A percentile compares a stretch with the other conserved stretches of the same genome.
phyloP scores from a whole-genome alignment of 768 basidiomycete genomes.

The Crucibulum laeve region DNA sequence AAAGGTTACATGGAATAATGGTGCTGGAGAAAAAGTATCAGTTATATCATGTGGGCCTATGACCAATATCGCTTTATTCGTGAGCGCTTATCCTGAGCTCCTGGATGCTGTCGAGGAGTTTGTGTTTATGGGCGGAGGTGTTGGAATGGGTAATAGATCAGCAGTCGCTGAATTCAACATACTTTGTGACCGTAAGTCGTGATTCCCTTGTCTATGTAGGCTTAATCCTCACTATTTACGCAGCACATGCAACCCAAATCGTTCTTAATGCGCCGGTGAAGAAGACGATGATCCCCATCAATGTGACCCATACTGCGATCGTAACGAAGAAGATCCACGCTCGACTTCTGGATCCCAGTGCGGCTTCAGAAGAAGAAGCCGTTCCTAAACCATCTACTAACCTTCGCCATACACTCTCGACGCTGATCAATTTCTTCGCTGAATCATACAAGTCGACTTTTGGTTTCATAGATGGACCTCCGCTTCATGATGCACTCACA shows the following conservation, averaged over 20 bases:
- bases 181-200: slow-evolving; percentile 70
- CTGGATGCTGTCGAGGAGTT: slow-evolving; percentile 60
- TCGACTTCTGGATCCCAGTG: slow-evolving; percentile 35
- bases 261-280: slow-evolving; percentile 69
- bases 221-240: not conserved
- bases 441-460: slow-evolving; percentile 69
- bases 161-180: slow-evolving; percentile 83
- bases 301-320: slow-evolving; percentile 85
- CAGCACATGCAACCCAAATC: slow-evolving; percentile 82
- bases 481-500: slow-evolving; percentile 83
- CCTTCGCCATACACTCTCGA: slow-evolving; percentile 71
- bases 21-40: slow-evolving; percentile 55
- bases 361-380: slow-evolving; percentile 9
- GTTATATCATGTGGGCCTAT: slow-evolving; percentile 79
- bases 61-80: slow-evolving; percentile 77
- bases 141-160: slow-evolving; percentile 78
- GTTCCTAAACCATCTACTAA: slow-evolving; percentile 33
- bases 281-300: slow-evolving; percentile 77
- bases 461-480: slow-evolving; percentile 82
- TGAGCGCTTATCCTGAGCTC: slow-evolving; percentile 48
- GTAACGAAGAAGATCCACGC: slow-evolving; percentile 53
- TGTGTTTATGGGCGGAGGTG: slow-evolving; percentile 91
- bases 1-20: slow-evolving; percentile 49
- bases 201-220: not conserved
- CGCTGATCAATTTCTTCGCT: slow-evolving; percentile 71